phyloP scores from a whole-genome alignment of 768 basidiomycete species.

The Crassisporium funariophilum region DNA sequence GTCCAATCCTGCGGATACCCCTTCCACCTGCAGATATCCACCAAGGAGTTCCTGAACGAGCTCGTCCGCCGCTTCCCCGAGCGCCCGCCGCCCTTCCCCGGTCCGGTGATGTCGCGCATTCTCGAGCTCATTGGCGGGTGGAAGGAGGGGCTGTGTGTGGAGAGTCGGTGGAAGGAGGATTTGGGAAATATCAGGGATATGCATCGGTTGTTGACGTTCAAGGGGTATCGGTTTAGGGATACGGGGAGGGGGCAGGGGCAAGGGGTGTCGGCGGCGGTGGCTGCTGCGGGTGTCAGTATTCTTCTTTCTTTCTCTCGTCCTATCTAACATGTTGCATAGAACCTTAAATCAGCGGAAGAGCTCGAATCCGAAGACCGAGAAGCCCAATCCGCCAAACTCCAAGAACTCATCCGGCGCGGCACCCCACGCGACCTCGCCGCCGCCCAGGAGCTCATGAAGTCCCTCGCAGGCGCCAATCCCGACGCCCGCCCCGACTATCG shows the following conservation, averaged over 20 bases:
- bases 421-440: conserved; percentile 94
- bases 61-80: conserved; percentile 98
- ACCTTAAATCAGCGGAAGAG: conserved; percentile 93
- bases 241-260: conserved; percentile 35
- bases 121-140: conserved; percentile 90
- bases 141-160: conserved; percentile 91
- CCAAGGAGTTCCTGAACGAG: conserved; percentile 98
- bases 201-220: conserved; percentile 92
- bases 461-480: conserved; percentile 92
- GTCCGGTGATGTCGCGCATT: conserved; percentile 93
- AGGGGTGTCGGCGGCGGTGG: conserved; percentile 38
- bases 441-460: conserved; percentile 97
- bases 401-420: conserved; percentile 94
- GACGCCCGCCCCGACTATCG: conserved; percentile 95
- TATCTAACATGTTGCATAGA: conserved; percentile 43
- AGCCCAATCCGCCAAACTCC: conserved; percentile 96
- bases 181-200: conserved; percentile 97
- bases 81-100: conserved; percentile 92
- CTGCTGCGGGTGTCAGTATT: conserved; percentile 40
- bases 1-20: conserved; percentile 97
- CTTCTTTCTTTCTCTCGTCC: background rate
- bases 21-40: conserved; percentile 93
- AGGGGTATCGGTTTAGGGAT: conserved; percentile 83
- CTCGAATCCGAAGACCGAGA: conserved; percentile 94
- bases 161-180: conserved; percentile 94